phyloP scores from a whole-genome alignment of 768 basidiomycete genomes.

The Tylopilus vinaceipallidus region DNA sequence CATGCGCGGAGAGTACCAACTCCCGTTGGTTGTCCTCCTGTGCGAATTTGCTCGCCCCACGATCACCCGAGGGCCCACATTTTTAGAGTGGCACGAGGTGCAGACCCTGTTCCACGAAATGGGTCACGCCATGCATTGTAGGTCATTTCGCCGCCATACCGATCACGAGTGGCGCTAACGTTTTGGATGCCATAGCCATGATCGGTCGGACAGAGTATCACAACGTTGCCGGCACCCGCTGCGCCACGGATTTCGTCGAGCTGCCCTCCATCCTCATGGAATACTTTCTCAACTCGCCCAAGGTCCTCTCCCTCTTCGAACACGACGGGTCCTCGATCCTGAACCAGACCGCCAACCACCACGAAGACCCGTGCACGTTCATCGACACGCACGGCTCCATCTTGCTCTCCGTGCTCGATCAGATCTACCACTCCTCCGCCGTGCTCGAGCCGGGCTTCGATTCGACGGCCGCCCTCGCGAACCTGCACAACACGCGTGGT shows the following conservation, averaged over 20 bases:
- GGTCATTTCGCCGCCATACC: constrained; percentile 35
- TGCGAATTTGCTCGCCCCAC: constrained; percentile 80
- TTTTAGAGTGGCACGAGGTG: constrained; percentile 91
- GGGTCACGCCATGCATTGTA: constrained; percentile 99
- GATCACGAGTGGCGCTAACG: constrained; percentile 4
- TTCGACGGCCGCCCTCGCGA: constrained; percentile 65
- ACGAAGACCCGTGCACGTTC: constrained; percentile 71
- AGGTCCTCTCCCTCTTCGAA: constrained; percentile 79
- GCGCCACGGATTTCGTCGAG: constrained; percentile 98
- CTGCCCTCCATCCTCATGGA: constrained; percentile 99
- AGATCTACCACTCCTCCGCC: constrained; percentile 79
- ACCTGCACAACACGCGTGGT: constrained; percentile 65
- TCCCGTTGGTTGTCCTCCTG: constrained; percentile 88
- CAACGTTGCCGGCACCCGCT: constrained; percentile 95
- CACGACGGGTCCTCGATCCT: constrained; percentile 43
- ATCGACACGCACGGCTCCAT: constrained; percentile 94
- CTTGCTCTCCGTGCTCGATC: constrained; percentile 84
- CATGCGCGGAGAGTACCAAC: constrained; percentile 71
- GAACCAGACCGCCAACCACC: constrained; percentile 58
- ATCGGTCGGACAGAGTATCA: constrained; percentile 96
- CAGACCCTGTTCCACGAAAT: constrained; percentile 97
- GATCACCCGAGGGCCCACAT: constrained; percentile 58
- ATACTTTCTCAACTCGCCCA: constrained; percentile 85
- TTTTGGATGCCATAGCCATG: constrained; percentile 68
- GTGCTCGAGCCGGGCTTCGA: constrained; percentile 59